Conservation (phyloP, 768 basidiomycete genomes). For the Scleroderma bovista region DNA sequence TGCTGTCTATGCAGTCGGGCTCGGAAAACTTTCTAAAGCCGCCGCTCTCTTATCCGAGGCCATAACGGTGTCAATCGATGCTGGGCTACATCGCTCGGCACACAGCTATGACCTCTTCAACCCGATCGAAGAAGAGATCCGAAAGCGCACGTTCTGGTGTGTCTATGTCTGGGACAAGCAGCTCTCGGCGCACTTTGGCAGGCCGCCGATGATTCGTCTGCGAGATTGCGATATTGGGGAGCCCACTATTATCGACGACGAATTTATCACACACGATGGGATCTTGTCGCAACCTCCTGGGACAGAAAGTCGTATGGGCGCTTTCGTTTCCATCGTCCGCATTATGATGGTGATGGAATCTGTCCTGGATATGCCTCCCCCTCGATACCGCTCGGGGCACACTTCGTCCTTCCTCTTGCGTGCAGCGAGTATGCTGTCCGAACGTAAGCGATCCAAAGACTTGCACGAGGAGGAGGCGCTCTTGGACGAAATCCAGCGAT, state of each 20-base stretch:
- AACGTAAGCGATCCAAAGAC: constrained; percentile 54
- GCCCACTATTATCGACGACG: constrained; percentile 82
- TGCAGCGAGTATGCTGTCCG: constrained; percentile 64
- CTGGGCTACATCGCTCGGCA: constrained; percentile 81
- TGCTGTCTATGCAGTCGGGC: constrained; percentile 89
- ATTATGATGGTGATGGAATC: constrained; percentile 87
- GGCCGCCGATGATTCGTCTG: constrained; percentile 80
- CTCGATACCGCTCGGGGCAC: constrained; percentile 49
- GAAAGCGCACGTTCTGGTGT: constrained; percentile 95
- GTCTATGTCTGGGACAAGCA: constrained; percentile 98
- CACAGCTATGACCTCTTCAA: constrained; percentile 86
- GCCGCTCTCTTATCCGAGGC: constrained; percentile 84
- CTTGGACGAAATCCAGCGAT: constrained; percentile 71
- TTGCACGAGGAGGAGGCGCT: constrained; percentile 76
- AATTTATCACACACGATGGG: constrained; percentile 75
- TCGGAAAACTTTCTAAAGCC: constrained; percentile 83
- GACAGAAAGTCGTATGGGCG: constrained; percentile 70
- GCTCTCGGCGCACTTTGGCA: constrained; percentile 80
- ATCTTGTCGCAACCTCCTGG: constrained; percentile 62
- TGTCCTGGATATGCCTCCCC: constrained; percentile 77
- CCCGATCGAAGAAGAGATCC: constrained; percentile 83
- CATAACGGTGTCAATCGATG: constrained; percentile 82
- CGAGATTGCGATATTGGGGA: constrained; percentile 91
- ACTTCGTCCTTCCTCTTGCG: constrained; percentile 72
- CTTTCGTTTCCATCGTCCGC: constrained; percentile 72